Percentiles rank a stretch among this genome's conserved stretches.
Evolutionary conservation across 2,329 filamentous ascomycete species (phyloP).

Genomic region (Amphichorda felina): DNA sequence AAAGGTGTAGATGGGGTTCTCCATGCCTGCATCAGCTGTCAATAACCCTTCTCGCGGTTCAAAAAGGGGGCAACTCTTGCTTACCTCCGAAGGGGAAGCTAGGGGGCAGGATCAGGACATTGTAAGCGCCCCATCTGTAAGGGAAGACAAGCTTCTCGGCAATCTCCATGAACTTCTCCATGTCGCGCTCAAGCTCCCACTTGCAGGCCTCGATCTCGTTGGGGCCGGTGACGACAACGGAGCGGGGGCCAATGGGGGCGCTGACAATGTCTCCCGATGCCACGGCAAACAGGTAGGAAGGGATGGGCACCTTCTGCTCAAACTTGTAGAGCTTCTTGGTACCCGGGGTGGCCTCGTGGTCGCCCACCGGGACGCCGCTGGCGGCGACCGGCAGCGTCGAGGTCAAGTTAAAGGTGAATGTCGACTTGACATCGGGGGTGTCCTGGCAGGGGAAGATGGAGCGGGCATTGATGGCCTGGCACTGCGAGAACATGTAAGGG

Average conservation of each 20-base stretch:
- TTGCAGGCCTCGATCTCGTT: conserved; percentile 75
- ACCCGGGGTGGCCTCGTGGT: conserved; percentile 28
- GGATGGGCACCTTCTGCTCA: conserved; percentile 84
- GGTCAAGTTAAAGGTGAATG: conserved; percentile 77
- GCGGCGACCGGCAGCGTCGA: conserved; percentile 86
- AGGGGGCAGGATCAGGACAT: conserved; percentile 79
- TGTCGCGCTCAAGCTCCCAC: conserved; percentile 85
- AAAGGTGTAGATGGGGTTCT: conserved; percentile 91
- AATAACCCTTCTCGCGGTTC: not conserved
- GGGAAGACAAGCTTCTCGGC: conserved; percentile 75
- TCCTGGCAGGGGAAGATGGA: conserved; percentile 96
- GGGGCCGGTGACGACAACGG: conserved; percentile 75
- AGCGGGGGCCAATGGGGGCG: conserved; percentile 77
- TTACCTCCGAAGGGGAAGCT: conserved; percentile 79
- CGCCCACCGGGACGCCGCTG: conserved; percentile 56
- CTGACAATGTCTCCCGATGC: conserved; percentile 76
- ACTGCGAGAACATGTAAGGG: conserved; percentile 97
- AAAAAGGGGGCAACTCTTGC: conserved; percentile 13
- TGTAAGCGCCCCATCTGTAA: conserved; percentile 92
- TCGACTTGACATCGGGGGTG: conserved; percentile 95
- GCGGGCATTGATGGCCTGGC: conserved; percentile 89
- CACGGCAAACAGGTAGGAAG: conserved; percentile 88
- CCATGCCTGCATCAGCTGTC: conserved; percentile 46
- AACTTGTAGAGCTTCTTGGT: conserved; percentile 65
- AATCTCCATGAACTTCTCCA: conserved; percentile 81